phyloP scores from a whole-genome alignment of 2,329 filamentous ascomycete species.

The Monilinia polystroma region DNA sequence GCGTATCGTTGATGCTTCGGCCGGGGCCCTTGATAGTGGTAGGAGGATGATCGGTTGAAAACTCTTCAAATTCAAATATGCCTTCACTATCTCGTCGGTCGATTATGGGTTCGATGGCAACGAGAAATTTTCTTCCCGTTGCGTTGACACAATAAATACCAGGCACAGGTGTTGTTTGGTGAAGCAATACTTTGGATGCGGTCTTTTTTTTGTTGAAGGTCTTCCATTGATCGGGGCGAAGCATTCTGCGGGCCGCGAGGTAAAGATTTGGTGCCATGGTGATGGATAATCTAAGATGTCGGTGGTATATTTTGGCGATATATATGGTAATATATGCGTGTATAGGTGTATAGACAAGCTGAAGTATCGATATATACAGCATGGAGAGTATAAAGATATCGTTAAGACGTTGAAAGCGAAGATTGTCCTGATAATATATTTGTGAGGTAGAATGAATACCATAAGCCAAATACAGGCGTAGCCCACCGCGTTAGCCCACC shows the following conservation, averaged over 20 bases:
- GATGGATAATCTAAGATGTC: neutral
- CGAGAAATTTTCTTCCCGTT: neutral
- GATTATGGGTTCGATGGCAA: slow-evolving; percentile 13
- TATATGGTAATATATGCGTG: neutral
- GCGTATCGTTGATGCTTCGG: neutral
- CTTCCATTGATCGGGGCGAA: neutral
- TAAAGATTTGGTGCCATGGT: neutral
- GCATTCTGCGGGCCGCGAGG: neutral
- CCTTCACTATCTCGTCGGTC: slow-evolving; percentile 23
- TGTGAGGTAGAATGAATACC: neutral
- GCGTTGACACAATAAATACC: slow-evolving; percentile 27
- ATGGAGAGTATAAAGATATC: neutral
- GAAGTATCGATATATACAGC: neutral
- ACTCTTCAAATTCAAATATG: slow-evolving; percentile 16
- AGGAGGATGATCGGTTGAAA: neutral
- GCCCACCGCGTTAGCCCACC: neutral
- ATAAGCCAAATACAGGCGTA: neutral
- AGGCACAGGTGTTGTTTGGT: slow-evolving; percentile 23
- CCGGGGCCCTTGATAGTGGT: neutral
- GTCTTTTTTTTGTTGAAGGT: neutral
- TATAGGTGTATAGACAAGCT: neutral
- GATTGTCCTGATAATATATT: neutral
- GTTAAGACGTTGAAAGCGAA: neutral
- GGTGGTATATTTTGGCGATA: too few relatives aligned
- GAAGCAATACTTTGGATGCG: neutral